Percentiles rank a stretch among this genome's conserved stretches.
Evolutionary conservation across 345 rosid species (phyloP).

Genomic region (Murraya paniculata): DNA sequence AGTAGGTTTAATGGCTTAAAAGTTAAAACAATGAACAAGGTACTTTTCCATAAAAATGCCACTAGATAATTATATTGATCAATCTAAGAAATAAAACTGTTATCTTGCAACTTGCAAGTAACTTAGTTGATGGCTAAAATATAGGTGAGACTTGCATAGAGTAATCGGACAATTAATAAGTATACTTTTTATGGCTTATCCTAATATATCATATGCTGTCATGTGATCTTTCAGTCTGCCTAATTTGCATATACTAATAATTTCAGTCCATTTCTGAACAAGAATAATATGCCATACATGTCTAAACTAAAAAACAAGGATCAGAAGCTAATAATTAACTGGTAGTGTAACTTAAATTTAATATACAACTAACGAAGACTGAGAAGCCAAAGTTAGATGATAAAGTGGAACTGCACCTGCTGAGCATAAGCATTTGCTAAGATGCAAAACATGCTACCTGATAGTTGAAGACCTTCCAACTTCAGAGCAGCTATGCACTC

Average conservation of each 20-base stretch:
- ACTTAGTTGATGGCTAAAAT: not conserved
- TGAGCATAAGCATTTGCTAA: slow-evolving; percentile 81
- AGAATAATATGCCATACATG: not conserved
- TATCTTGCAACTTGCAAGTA: not conserved
- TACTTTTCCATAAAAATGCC: not conserved
- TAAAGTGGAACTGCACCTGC: slow-evolving; percentile 38
- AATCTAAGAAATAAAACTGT: not conserved
- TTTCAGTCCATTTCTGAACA: not conserved
- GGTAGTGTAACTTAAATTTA: not conserved
- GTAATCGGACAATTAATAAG: too few species aligned
- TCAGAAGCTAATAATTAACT: not conserved
- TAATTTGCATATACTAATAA: not conserved
- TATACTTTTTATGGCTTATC: not conserved
- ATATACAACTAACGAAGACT: not conserved
- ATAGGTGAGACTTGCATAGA: not conserved
- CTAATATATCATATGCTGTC: not conserved
- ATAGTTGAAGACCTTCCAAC: slow-evolving; percentile 46
- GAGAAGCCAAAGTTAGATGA: not conserved
- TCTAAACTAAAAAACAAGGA: not conserved
- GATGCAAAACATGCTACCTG: slow-evolving; percentile 49
- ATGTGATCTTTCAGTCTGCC: not conserved
- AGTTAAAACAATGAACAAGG: not conserved
- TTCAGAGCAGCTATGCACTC: slow-evolving; percentile 54
- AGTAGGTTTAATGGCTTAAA: not conserved
- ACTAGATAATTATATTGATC: not conserved